Base-by-base conservation (phyloP, 345 rosid species). In the Streptanthus diversifolius region DNA sequence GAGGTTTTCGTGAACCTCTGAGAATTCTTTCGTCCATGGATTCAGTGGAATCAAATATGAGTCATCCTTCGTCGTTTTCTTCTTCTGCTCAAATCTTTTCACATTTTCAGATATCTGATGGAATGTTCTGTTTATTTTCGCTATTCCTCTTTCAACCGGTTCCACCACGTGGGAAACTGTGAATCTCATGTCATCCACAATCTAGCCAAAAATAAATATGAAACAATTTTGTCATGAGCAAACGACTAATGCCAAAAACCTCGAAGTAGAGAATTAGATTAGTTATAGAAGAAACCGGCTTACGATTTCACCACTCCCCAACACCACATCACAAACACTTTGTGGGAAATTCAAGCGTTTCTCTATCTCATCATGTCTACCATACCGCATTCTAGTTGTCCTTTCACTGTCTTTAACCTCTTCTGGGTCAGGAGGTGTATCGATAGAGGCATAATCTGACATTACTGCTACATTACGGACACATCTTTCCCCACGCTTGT, bases 401-500 rank as follows among this genome's bases (percentile, higher is more conserved):
- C 91, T 81, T 72, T 84, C 98, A 77, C 87, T 85, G 73, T 95
- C 99, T 71, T 25, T 85, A 62, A 95, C 98, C 79, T 95, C 99
- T 69, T 95, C 96, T 0, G 96, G 96, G 68, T 95, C 99, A 44
- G 93, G 92, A 60, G 93, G 91, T 19, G 93, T 11, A 75, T 93
- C 97, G 54, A 95, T 59, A 70, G 98, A 86, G 17, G 99, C 99
- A 74, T 91, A 95, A 81, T 95, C 90, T 1, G 92, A 47, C 99
- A 95, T 86, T 35, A 95, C 99, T 17, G 96, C 89, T 33, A 91
- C 93, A 82, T 95, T 95, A 53, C 96, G 96, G n/a, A 91, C 99
- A 78, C 99, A 91, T 82, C 99, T 87, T 78, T 95, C 99, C 60
- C 99, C 99, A 21, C 98, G 97, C 81, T 95, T 91, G 84, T 95